These are phyloP conservation scores for Nakazawaea wickerhamii DNA, from an alignment of 805 yeast genomes.

Conservation along the genomic window DNA sequence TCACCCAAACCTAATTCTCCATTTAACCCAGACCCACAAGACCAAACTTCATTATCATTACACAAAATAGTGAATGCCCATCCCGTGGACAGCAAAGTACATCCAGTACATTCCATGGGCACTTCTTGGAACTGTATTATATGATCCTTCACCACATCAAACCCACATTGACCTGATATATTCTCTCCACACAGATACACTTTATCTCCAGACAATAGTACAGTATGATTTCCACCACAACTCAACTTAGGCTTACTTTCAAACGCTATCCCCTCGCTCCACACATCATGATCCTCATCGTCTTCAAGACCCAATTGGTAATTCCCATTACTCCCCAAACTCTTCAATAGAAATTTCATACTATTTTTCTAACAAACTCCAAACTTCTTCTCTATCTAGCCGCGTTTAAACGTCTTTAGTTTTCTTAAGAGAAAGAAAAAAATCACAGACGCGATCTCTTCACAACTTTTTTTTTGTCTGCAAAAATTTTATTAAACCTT, in stretches of 20 bases:
- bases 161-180: conserved; percentile 49
- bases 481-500: background rate
- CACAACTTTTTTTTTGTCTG: background rate
- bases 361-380: conserved; percentile 2
- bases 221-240: conserved; percentile 87
- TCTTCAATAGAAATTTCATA: conserved; percentile 29
- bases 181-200: conserved; percentile 60
- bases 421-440: too few relatives aligned
- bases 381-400: background rate
- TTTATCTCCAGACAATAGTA: conserved; percentile 50
- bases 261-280: conserved; percentile 10
- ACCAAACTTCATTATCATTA: conserved; percentile 35
- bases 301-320: conserved; percentile 65
- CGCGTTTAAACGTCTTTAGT: background rate
- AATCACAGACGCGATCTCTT: too few relatives aligned
- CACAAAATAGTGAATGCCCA: conserved; percentile 71
- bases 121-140: conserved; percentile 8
- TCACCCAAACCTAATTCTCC: conserved; percentile 69
- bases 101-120: conserved; percentile 20
- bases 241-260: conserved; percentile 35
- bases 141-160: background rate
- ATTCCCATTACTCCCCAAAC: conserved; percentile 84
- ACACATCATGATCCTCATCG: conserved; percentile 41
- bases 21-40: conserved; percentile 58
- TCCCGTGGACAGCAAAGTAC: conserved; percentile 60